phyloP scores from a whole-genome alignment of 2,329 filamentous ascomycete genomes.

The Albophoma yamanashiensis region DNA sequence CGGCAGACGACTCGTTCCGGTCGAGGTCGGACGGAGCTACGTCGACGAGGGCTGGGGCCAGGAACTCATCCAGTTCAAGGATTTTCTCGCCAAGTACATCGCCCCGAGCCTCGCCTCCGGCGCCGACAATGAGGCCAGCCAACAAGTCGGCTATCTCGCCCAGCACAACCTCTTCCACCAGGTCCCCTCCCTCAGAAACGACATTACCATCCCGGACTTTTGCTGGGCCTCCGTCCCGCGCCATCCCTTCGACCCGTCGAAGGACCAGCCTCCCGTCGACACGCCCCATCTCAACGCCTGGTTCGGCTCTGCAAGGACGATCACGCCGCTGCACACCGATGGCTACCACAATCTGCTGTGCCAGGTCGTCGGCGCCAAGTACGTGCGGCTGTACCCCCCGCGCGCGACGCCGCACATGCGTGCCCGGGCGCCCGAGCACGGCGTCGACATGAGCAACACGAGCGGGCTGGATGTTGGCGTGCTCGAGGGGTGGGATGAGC shows the following conservation, averaged over 20 bases:
- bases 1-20: constrained; percentile 70
- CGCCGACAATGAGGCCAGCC: constrained; percentile 6
- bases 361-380: constrained; percentile 85
- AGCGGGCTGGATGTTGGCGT: constrained; percentile 67
- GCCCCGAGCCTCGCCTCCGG: constrained; percentile 6
- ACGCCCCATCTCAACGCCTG: constrained; percentile 76
- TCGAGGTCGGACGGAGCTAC: constrained; percentile 81
- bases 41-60: constrained; percentile 81
- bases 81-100: constrained; percentile 59
- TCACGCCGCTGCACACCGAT: constrained; percentile 88
- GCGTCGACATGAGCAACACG: constrained; percentile 89
- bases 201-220: constrained; percentile 74
- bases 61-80: constrained; percentile 60
- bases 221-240: constrained; percentile 63
- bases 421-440: constrained; percentile 51
- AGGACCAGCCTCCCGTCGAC: constrained; percentile 30
- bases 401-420: constrained; percentile 45
- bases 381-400: constrained; percentile 79
- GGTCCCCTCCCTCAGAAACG: constrained; percentile 62
- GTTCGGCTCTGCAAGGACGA: constrained; percentile 81
- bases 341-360: constrained; percentile 87
- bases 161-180: constrained; percentile 84
- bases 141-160: constrained; percentile 65
- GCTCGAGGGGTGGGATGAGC: constrained; percentile 49
- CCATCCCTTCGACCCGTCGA: constrained; percentile 28